These are phyloP conservation scores for Quercus engelmannii DNA, from an alignment of 306 rosid species.

Conservation along the genomic window DNA sequence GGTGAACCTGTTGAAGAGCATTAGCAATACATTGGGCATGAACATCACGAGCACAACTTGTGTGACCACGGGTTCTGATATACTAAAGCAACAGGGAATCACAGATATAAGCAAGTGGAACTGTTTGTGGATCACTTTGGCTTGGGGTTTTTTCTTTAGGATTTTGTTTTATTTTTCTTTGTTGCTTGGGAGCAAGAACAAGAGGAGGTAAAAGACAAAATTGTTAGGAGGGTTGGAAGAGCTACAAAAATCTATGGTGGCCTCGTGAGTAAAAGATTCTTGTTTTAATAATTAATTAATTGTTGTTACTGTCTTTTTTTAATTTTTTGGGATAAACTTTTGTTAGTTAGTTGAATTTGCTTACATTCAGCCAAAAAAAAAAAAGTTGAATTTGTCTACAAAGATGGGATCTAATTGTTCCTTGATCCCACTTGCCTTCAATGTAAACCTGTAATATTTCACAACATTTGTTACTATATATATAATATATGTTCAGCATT, in stretches of 20 bases:
- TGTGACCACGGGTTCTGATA: conserved; percentile 66
- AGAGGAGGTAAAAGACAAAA: conserved; percentile 36
- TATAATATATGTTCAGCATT: not conserved
- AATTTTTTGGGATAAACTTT: too few relatives aligned
- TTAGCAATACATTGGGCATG: conserved; percentile 61
- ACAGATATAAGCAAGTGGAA: conserved; percentile 70
- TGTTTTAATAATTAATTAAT: not conserved
- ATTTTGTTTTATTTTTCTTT: conserved; percentile 63
- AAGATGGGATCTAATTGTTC: not conserved
- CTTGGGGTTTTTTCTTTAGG: conserved; percentile 86
- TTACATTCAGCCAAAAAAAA: too few relatives aligned
- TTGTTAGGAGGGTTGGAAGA: too few relatives aligned
- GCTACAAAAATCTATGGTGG: too few relatives aligned
- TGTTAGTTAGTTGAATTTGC: too few relatives aligned
- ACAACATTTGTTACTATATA: not conserved
- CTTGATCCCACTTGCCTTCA: not conserved
- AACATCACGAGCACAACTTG: conserved; percentile 58
- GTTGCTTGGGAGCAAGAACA: conserved; percentile 74
- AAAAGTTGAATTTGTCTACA: too few relatives aligned
- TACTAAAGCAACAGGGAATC: conserved; percentile 70
- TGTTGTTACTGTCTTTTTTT: not conserved
- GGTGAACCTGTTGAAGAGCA: conserved; percentile 49
- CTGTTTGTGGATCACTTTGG: conserved; percentile 68
- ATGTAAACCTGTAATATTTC: not conserved
- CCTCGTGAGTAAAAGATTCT: too few relatives aligned